Evolutionary conservation across 169 alveolate genomes (phyloP), one percentile per base, ranked within the genome.

Genomic region (Cryptosporidium andersoni): DNA sequence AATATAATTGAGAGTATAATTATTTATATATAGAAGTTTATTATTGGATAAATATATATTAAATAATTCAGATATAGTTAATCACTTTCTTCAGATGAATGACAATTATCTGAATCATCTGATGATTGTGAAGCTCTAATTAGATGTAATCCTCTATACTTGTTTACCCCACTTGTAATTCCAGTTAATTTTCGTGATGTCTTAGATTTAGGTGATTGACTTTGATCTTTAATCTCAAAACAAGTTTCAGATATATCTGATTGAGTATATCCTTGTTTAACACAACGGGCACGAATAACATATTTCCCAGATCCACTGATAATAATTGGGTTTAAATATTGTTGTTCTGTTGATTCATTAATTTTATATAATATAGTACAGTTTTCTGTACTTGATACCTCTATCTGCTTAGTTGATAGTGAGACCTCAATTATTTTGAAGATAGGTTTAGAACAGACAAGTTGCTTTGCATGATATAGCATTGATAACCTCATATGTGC

Each of bases 401-500:
- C 85, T 36, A 74, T 43, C 45, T 5, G 55, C n/a, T 60, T 74
- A 25, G 85, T 4, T 36, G 8, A 34, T 2, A 51, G 60, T 43
- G 68, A 74, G 16, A 11, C 9, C 16, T 74, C 85, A 16, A 48
- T 11, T 11, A 55, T 25, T 40, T 14, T 37, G 11, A 74, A 47
- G 25, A 11, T 48, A n/a, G 85, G 85, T 39, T 58, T 58, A 16
- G 47, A 7, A 43, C 85, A 74, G 12, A 60, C 37, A 39, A 74
- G 42, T 60, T 56, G 67, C 40, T 74, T 74, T 7, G 85, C 74
- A 8, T 8, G 55, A 48, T 74, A 58, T 1, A 74, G 67, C 16
- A 58, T 66, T n/a, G 85, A 74, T 6, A 74, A 45, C 25, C 60
- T 66, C 45, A 74, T 74, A 60, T 56, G 85, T 3, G 85, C 85